Base-by-base conservation (phyloP, 345 rosid species). In the Nasturtium officinale region DNA sequence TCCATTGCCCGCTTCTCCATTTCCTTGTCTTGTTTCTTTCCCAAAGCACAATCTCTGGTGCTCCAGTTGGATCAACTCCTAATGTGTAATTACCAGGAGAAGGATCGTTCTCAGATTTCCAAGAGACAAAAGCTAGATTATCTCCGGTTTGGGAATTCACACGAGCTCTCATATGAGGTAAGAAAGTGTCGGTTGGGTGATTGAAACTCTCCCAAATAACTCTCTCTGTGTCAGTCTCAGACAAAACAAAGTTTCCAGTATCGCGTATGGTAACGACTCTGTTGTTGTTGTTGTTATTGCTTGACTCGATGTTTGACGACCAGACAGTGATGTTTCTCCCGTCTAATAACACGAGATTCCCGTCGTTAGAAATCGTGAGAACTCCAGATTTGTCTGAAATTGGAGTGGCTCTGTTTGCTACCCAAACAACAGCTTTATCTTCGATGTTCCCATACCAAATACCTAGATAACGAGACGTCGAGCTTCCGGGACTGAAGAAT, bases 1-100 rank as follows among this genome's bases (percentile, higher is more conserved):
- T 82, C 98, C 98, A 92, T 6, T 85, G 87, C 3, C 98, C 96
- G 21, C 96, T 88, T 79, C 95, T 77, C 98, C 98, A 92, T 48
- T 76, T 43, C 48, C 92, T 82, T 18, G 90, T 82, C 12, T 29
- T 80, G 23, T 55, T 53, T 0, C 59, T 25, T 10, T 87, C 84
- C 96, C 93, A 90, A n/a, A 89, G 74, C 35, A 92, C 87, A 16
- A 92, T 84, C 84, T 89, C 93, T 3, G 96, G 96, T 2, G 88
- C 81, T 9, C 85, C 90, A 2, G 69, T 42, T 6, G 95, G 84
- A 73, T 90, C 93, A 20, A 89, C 6, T 0, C 96, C 96, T 72
- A 86, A 9, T 0, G 83, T 69, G 79, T 29, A 91, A 69, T 86
- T 84, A 51, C 96, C 93, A 15, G 72, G 63, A 12, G 91, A 84